A percentile compares a stretch with the other conserved stretches of the same genome.
Evolutionary conservation across 129 eudicot genomes (phyloP).

Genomic region (Chrysanthemum makinoi): DNA sequence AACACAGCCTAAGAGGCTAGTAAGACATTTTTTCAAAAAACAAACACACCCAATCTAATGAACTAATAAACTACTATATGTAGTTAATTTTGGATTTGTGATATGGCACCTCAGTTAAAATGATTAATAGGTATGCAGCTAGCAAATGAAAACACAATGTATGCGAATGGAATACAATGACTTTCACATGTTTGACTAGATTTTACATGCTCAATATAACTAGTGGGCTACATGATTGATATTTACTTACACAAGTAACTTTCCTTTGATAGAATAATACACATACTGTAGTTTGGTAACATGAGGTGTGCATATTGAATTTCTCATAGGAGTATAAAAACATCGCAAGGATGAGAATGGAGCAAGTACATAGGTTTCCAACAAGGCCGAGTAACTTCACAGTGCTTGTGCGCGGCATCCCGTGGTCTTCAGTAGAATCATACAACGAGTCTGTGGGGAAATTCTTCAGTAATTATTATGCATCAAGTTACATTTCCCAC

Average conservation of each 20-base stretch:
- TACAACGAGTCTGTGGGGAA: conserved; percentile 56
- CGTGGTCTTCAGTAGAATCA: conserved; percentile 71
- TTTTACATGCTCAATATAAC: too few relatives aligned
- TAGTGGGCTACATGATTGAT: too few relatives aligned
- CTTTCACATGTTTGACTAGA: too few relatives aligned
- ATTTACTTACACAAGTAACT: neutral
- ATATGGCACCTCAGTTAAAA: too few relatives aligned
- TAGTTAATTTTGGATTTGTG: too few relatives aligned
- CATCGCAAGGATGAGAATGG: conserved; percentile 67
- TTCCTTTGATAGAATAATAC: neutral
- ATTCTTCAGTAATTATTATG: conserved; percentile 65
- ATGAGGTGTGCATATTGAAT: neutral
- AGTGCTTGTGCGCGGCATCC: conserved; percentile 86
- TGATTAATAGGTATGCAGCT: too few relatives aligned
- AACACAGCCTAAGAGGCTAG: too few relatives aligned
- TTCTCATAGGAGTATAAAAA: conserved; percentile 60
- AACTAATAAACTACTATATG: too few relatives aligned
- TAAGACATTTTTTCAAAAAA: too few relatives aligned
- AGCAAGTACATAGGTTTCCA: conserved; percentile 54
- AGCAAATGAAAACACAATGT: too few relatives aligned
- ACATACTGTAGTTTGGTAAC: neutral
- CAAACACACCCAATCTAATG: too few relatives aligned
- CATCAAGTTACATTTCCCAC: conserved; percentile 81
- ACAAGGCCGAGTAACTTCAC: conserved; percentile 72
- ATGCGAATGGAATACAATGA: too few relatives aligned